phyloP scores from a whole-genome alignment of 495 filamentous ascomycete genomes.

The Cercophora sp. region DNA sequence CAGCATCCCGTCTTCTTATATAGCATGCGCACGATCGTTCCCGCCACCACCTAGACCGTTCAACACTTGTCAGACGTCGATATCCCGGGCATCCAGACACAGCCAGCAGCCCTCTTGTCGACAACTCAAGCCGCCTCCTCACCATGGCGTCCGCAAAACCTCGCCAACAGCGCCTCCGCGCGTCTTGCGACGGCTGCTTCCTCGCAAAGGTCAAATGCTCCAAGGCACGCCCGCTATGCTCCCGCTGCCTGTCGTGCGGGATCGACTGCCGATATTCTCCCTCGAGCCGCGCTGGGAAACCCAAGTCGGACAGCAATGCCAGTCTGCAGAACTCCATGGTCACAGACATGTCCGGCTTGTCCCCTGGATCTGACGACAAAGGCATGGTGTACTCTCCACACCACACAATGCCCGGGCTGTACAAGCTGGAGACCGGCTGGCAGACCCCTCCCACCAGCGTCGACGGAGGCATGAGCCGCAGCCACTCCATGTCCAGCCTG shows the following conservation, averaged over 20 bases:
- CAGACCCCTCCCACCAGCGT: conserved; percentile 31
- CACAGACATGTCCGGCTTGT: conserved; percentile 20
- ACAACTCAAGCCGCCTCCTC: neutral
- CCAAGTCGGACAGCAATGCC: conserved; percentile 35
- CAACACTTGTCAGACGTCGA: too few relatives aligned
- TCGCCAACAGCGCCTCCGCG: conserved; percentile 28
- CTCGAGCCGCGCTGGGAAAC: conserved; percentile 45
- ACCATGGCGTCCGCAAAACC: neutral
- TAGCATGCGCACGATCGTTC: conserved; percentile 21
- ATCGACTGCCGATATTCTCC: conserved; percentile 48
- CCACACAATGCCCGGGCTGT: conserved; percentile 19
- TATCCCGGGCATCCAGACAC: too few relatives aligned
- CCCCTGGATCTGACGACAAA: conserved; percentile 27
- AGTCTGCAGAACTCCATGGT: conserved; percentile 18
- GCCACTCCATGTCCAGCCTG: conserved; percentile 33
- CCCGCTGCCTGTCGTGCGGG: conserved; percentile 45
- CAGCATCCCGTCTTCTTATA: conserved; percentile 12
- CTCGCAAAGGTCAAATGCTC: conserved; percentile 54
- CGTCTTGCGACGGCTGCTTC: conserved; percentile 54
- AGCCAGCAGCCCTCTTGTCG: neutral
- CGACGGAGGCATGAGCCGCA: conserved; percentile 33
- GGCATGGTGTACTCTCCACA: conserved; percentile 20
- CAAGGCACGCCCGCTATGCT: conserved; percentile 46
- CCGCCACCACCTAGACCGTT: conserved; percentile 6
- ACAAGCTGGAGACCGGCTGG: conserved; percentile 33